Percentiles rank a stretch among this genome's conserved stretches.
These are phyloP conservation scores for Rhizophagus clarus DNA, from an alignment of 192 early-diverging fungal genomes.

Conservation along the genomic window DNA sequence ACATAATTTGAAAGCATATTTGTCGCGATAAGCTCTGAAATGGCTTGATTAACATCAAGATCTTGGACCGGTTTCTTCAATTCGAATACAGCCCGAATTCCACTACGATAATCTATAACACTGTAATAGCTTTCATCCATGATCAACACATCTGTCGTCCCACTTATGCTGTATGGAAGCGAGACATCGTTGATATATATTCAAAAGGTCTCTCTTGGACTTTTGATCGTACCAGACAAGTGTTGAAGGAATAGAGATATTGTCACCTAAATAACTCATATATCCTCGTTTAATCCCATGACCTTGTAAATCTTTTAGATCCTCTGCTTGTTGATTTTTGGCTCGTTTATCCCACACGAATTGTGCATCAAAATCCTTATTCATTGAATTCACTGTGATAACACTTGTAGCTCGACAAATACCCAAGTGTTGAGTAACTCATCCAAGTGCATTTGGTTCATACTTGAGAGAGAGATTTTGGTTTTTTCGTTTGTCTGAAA, in stretches of 20 bases:
- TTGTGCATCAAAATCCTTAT: slow-evolving; percentile 28
- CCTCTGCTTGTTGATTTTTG: slow-evolving; percentile 18
- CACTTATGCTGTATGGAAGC: slow-evolving; percentile 21
- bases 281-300: slow-evolving; percentile 10
- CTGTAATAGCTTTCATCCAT: not conserved
- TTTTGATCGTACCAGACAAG: slow-evolving; percentile 16
- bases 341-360: slow-evolving; percentile 27
- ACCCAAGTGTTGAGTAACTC: slow-evolving; percentile 11
- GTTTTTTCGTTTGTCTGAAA: too few species aligned
- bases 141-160: slow-evolving; percentile 2
- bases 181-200: slow-evolving; percentile 18
- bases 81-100: slow-evolving; percentile 24
- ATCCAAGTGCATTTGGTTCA: not conserved
- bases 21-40: slow-evolving; percentile 14
- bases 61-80: slow-evolving; percentile 9
- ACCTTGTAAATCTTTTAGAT: not conserved
- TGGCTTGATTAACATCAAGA: slow-evolving; percentile 19
- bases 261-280: slow-evolving; percentile 24
- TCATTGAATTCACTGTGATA: slow-evolving; percentile 10
- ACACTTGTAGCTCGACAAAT: slow-evolving; percentile 8
- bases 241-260: slow-evolving; percentile 21
- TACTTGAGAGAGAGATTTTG: too few species aligned
- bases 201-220: slow-evolving; percentile 26
- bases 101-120: not conserved
- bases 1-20: slow-evolving; percentile 23